Evolutionary conservation across 2,329 filamentous ascomycete genomes (phyloP).

Genomic region (Albifimbria verrucaria): DNA sequence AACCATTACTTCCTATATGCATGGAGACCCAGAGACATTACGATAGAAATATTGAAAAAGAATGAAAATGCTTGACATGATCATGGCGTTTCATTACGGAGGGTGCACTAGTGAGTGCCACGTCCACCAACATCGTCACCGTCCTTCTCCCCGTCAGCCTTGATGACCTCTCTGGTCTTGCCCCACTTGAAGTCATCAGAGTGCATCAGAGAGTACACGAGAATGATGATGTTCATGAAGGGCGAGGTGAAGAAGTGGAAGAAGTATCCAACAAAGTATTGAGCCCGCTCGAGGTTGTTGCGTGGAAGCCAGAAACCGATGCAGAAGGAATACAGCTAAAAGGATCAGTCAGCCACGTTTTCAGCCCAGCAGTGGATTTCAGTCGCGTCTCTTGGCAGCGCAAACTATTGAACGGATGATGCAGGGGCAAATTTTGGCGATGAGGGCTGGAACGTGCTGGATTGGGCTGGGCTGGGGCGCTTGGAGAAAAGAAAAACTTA

Average conservation of each 20-base stretch:
- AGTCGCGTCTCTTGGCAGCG: conserved; percentile 5
- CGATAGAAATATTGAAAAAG: neutral
- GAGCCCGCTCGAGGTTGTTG: conserved; percentile 32
- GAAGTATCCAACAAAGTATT: conserved; percentile 36
- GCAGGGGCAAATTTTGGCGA: neutral
- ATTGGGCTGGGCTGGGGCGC: neutral
- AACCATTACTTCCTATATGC: neutral
- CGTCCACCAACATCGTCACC: conserved; percentile 19
- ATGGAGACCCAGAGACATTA: neutral
- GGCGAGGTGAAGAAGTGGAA: conserved; percentile 35
- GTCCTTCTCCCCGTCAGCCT: conserved; percentile 21
- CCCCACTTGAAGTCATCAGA: conserved; percentile 45
- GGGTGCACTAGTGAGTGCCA: conserved; percentile 13
- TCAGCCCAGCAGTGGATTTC: conserved; percentile 1
- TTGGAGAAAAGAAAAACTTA: conserved; percentile 23
- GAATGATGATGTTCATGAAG: conserved; percentile 39
- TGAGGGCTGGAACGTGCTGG: too few species aligned
- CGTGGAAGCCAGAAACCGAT: conserved; percentile 39
- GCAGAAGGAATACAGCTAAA: conserved; percentile 36
- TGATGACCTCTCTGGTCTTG: conserved; percentile 38
- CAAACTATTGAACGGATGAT: neutral
- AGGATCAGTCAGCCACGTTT: conserved; percentile 10
- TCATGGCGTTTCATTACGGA: neutral
- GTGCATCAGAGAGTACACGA: conserved; percentile 38
- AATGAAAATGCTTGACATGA: neutral